Base-by-base conservation (phyloP, 2,329 filamentous ascomycete genomes). In the Cytospora mali region DNA sequence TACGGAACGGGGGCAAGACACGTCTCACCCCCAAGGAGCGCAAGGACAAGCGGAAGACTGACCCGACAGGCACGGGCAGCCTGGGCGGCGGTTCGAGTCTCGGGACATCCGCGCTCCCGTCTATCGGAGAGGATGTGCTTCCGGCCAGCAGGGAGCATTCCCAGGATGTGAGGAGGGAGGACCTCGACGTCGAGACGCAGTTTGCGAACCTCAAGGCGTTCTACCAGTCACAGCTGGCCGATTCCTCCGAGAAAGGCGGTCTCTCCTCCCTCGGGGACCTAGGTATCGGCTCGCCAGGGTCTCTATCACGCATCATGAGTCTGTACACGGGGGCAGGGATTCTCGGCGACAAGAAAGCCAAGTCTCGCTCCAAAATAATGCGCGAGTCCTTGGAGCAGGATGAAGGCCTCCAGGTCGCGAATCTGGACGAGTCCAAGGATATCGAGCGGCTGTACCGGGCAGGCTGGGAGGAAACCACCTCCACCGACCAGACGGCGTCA, bases 281-380 rank as follows among this genome's bases (percentile, higher is more conserved):
- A 29, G 88, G 88, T 2, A 85, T 90, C 59, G 84, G 84, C 25
- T 97, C 93, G 0, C 93, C 94, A 0, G 90, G 87, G 6, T 91
- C 92, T 11, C 79, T 97, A 59, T 89, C 91, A 28, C 88, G 94
- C 33, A 95, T 98, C 70, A 96, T 97, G 92, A 93, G 87, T 66
- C 80, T 97, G 28, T 97, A 97, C 76, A 92, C 91, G 0, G 83
- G 86, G 60, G 85, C 81, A 66, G 84, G 80, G 58, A 35, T 64
- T 3, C 80, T 84, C 68, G 81, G 82, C 61, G 83, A 81, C 69
- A 88, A 89, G 69, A 88, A 89, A 70, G 78, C 84, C 13, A 88
- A 89, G 71, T 81, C 84, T 14, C 91, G 89, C 67, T 81, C 87
- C 0, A 84, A 86, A 25, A 81, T 88, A 1, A 95, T 97, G 89